Evolutionary conservation across 2,329 filamentous ascomycete species (phyloP).

Genomic region (Pseudogymnoascus sp.): DNA sequence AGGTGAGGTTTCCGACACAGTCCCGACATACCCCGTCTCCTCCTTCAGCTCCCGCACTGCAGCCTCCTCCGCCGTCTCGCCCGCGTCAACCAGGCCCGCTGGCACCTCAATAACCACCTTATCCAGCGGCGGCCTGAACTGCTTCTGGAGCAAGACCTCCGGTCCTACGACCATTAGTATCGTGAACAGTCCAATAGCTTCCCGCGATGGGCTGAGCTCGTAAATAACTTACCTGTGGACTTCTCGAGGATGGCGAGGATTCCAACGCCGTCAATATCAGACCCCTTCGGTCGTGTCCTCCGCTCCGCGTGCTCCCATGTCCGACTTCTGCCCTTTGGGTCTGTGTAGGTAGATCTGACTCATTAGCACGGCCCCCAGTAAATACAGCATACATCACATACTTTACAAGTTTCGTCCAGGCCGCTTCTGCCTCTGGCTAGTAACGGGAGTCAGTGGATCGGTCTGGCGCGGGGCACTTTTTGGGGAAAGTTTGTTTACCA

Average conservation of each 20-base stretch:
- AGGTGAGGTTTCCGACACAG: slow-evolving; percentile 48
- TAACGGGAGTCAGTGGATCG: slow-evolving; percentile 8
- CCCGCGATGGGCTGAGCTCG: neutral
- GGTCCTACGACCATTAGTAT: slow-evolving; percentile 29
- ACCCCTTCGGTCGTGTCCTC: slow-evolving; percentile 53
- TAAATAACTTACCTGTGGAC: slow-evolving; percentile 32
- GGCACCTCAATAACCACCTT: slow-evolving; percentile 55
- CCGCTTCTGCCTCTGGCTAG: slow-evolving; percentile 36
- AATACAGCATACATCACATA: slow-evolving; percentile 26
- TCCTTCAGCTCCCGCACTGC: slow-evolving; percentile 57
- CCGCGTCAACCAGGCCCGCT: slow-evolving; percentile 54
- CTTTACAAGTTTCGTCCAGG: slow-evolving; percentile 54
- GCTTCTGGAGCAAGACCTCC: slow-evolving; percentile 57
- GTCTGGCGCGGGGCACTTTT: neutral
- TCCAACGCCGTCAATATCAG: slow-evolving; percentile 63
- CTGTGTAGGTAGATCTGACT: slow-evolving; percentile 52
- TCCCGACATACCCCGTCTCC: slow-evolving; percentile 58
- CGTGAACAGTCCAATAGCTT: neutral
- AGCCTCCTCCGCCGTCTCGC: slow-evolving; percentile 52
- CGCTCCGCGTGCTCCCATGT: slow-evolving; percentile 68
- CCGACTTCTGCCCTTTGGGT: slow-evolving; percentile 49
- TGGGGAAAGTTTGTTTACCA: slow-evolving; percentile 30
- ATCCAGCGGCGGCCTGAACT: slow-evolving; percentile 56
- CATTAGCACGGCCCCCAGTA: neutral
- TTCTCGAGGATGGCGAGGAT: slow-evolving; percentile 62